These are phyloP conservation scores for Sporisorium reilianum DNA, from an alignment of 1,284 basidiomycete genomes.

Conservation along the genomic window DNA sequence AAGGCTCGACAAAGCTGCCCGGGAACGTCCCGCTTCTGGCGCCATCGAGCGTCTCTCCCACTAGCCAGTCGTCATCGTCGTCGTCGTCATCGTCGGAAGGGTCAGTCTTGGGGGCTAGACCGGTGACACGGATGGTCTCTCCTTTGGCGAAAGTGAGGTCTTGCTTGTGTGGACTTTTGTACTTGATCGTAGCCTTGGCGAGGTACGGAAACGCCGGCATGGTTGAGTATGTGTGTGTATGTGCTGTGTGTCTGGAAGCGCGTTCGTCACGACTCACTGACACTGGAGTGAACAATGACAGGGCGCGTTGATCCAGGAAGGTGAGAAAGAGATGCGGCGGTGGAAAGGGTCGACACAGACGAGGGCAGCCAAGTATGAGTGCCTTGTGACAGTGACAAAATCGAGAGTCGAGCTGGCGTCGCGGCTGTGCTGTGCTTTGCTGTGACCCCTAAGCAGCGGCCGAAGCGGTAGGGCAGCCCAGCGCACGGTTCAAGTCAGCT, in stretches of 20 bases:
- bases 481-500: conserved; percentile 7
- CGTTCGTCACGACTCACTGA: conserved; percentile 7
- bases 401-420: not conserved
- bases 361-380: not conserved
- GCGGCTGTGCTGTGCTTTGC: conserved; percentile 6
- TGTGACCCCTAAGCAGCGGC: conserved; percentile 4
- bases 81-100: conserved; percentile 65
- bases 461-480: not conserved
- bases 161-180: conserved; percentile 65
- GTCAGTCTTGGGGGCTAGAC: conserved; percentile 52
- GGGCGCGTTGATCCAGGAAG: not conserved
- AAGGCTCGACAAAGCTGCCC: conserved; percentile 59
- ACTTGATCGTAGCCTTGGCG: conserved; percentile 60
- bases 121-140: conserved; percentile 63
- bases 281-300: not conserved
- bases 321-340: not conserved
- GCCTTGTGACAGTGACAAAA: not conserved
- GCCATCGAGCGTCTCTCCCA: conserved; percentile 65
- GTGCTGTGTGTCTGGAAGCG: conserved; percentile 6
- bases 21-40: conserved; percentile 67
- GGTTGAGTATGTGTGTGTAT: not conserved
- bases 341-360: not conserved
- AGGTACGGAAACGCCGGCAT: conserved; percentile 53
- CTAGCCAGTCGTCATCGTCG: conserved; percentile 69
- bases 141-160: conserved; percentile 66